Conservation (phyloP, 768 basidiomycete species). For the Macrolepiota dolichaula region DNA sequence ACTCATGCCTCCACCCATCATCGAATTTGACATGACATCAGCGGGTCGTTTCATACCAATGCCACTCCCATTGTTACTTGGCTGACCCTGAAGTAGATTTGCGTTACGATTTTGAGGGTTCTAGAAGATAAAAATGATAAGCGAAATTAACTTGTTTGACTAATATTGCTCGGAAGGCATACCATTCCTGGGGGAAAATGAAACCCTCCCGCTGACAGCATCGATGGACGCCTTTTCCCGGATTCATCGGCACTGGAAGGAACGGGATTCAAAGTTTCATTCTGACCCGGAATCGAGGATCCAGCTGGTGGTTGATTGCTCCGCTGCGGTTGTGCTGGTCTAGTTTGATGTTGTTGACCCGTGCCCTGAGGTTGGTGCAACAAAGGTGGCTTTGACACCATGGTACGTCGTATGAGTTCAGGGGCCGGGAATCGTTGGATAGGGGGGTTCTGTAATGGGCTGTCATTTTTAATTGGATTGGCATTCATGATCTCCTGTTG, state of each 20-base stretch:
- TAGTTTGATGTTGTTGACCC: constrained; percentile 7
- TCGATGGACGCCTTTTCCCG: constrained; percentile 19
- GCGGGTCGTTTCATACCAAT: constrained; percentile 31
- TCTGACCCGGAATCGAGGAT: constrained; percentile 13
- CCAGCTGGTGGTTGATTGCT: constrained; percentile 16
- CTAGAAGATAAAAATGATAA: constrained; percentile 3
- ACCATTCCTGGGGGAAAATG: constrained; percentile 47
- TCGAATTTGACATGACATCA: constrained; percentile 21
- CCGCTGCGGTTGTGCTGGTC: constrained; percentile 13
- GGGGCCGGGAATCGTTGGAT: constrained; percentile 1
- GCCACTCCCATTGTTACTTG: constrained; percentile 4
- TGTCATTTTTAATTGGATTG: constrained; percentile 2
- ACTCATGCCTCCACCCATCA: constrained; percentile 9
- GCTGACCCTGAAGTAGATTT: constrained; percentile 7
- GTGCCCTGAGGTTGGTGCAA: constrained; percentile 7
- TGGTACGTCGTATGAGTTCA: not conserved
- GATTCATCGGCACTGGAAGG: not conserved
- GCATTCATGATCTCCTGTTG: constrained; percentile 4
- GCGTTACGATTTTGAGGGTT: constrained; percentile 6
- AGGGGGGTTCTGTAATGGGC: not conserved
- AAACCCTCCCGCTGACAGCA: constrained; percentile 46
- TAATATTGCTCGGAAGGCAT: constrained; percentile 15
- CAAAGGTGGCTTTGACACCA: constrained; percentile 9
- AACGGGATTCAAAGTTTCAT: constrained; percentile 14
- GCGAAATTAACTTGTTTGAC: constrained; percentile 12